Evolutionary conservation across 2,329 filamentous ascomycete genomes (phyloP).

Genomic region (Annulohypoxylon truncatum): DNA sequence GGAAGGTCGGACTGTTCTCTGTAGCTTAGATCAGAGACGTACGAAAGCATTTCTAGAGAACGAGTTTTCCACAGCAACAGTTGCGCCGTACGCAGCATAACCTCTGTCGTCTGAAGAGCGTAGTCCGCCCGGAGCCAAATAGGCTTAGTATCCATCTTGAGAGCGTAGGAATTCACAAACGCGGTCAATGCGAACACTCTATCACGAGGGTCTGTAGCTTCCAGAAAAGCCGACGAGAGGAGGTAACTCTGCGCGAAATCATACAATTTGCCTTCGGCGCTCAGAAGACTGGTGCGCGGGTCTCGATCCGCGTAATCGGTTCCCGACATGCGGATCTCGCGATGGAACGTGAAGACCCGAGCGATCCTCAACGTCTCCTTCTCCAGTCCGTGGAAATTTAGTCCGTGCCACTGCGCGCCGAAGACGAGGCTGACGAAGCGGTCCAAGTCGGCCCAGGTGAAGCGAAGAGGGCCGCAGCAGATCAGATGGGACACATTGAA

Average conservation of each 20-base stretch:
- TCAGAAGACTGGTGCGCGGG: slow-evolving; percentile 15
- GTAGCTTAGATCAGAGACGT: slow-evolving; percentile 20
- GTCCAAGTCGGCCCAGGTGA: slow-evolving; percentile 29
- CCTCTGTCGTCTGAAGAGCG: slow-evolving; percentile 21
- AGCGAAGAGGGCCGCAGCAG: slow-evolving; percentile 30
- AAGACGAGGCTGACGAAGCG: slow-evolving; percentile 34
- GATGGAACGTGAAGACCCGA: slow-evolving; percentile 31
- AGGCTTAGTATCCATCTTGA: slow-evolving; percentile 4
- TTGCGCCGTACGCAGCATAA: slow-evolving; percentile 25
- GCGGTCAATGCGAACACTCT: slow-evolving; percentile 27
- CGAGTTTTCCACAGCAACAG: slow-evolving; percentile 31
- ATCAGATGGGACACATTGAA: slow-evolving; percentile 30
- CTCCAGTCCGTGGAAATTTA: slow-evolving; percentile 27
- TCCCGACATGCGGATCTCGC: slow-evolving; percentile 23
- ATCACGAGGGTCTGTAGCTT: slow-evolving; percentile 30
- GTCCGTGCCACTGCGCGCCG: slow-evolving; percentile 36
- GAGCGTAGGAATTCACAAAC: slow-evolving; percentile 27
- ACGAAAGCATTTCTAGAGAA: slow-evolving; percentile 28
- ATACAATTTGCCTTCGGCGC: slow-evolving; percentile 24
- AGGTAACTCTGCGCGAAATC: slow-evolving; percentile 30
- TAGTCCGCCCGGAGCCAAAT: slow-evolving; percentile 33
- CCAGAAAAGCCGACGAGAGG: slow-evolving; percentile 25
- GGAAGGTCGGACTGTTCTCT: slow-evolving; percentile 20
- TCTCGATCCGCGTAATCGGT: slow-evolving; percentile 6
- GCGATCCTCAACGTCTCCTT: slow-evolving; percentile 24